Base-by-base conservation (phyloP, 2,329 filamentous ascomycete genomes). In the Mycosphaerella arachidis region DNA sequence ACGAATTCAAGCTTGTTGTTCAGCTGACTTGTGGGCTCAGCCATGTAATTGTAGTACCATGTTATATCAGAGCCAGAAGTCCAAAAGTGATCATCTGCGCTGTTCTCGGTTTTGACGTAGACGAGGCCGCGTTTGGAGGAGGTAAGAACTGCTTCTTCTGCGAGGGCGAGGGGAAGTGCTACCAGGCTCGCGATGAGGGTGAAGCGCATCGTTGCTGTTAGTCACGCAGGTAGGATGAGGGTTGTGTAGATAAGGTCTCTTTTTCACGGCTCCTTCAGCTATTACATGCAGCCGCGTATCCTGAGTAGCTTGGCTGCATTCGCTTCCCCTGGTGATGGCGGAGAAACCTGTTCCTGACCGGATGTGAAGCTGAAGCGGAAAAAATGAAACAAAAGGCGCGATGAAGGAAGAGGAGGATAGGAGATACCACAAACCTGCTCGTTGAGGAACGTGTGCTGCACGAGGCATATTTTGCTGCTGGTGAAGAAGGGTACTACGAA, bases 41-140 rank as follows among this genome's bases (percentile, higher is more conserved):
- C 70, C 29, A 76, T 74, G 74, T 92, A 94, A 78, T 92, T 93
- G 81, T 93, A 94, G 79, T 94, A 94, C 90, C 90, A 94, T 3
- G 85, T 88, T 57, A 93, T 75, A 46, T 85, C 82, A 18, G 82
- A 84, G 40, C 78, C 79, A 78, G 72, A 53, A 10, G 79, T 76
- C 87, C 89, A 92, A 67, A 88, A 79, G 51, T 79, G 72, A 75
- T 91, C 84, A 75, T 93, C 90, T 16, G 77, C 60, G 0, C 84
- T 79, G 58, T 80, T 76, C 5, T 75, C 63, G 60, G 85, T 83
- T 6, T 84, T 81, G 18, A 89, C 83, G 73, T 86, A 89, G 69
- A 86, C 82, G 55, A 94, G 86, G 30, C 90, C 90, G 66, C 90
- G 88, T 74, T 92, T 92, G 16, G 78, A 68, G 6, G 81, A 80